A percentile compares a stretch with the other conserved stretches of the same genome.
These are phyloP conservation scores for Porodaedalea pini DNA, from an alignment of 1,284 basidiomycete species.

Conservation along the genomic window DNA sequence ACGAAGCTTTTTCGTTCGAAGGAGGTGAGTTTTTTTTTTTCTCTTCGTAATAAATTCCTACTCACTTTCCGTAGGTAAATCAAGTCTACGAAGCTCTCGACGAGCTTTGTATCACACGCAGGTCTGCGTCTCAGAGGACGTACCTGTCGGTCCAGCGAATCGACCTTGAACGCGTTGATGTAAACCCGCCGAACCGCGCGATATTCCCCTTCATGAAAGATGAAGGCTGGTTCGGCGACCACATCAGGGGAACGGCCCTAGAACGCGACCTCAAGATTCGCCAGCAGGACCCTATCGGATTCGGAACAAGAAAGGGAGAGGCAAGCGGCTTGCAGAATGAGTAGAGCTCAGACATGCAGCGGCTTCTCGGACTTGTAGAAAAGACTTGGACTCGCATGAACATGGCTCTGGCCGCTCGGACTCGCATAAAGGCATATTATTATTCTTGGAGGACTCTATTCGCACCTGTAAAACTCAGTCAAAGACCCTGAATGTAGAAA, in stretches of 20 bases:
- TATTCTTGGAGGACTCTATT: too few species aligned
- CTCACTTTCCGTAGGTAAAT: not conserved
- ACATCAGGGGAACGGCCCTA: not conserved
- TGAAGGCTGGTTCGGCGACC: not conserved
- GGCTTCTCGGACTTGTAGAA: too few species aligned
- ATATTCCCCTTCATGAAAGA: constrained; percentile 8
- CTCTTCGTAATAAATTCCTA: not conserved
- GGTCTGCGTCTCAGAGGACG: not conserved
- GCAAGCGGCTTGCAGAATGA: not conserved
- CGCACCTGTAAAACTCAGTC: too few species aligned
- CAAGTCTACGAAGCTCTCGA: constrained; percentile 4
- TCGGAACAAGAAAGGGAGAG: not conserved
- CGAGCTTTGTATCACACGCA: not conserved
- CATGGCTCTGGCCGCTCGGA: too few species aligned
- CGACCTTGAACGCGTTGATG: not conserved
- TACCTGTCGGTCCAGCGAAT: not conserved
- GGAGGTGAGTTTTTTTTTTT: not conserved
- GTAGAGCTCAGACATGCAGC: not conserved
- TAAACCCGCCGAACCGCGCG: not conserved
- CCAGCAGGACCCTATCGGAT: not conserved
- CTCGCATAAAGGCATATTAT: too few species aligned
- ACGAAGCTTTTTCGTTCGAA: not conserved
- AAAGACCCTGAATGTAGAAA: too few species aligned
- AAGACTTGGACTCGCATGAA: too few species aligned
- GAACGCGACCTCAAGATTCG: not conserved